Evolutionary conservation across 306 rosid genomes (phyloP).

Genomic region (Lablab purpureus): DNA sequence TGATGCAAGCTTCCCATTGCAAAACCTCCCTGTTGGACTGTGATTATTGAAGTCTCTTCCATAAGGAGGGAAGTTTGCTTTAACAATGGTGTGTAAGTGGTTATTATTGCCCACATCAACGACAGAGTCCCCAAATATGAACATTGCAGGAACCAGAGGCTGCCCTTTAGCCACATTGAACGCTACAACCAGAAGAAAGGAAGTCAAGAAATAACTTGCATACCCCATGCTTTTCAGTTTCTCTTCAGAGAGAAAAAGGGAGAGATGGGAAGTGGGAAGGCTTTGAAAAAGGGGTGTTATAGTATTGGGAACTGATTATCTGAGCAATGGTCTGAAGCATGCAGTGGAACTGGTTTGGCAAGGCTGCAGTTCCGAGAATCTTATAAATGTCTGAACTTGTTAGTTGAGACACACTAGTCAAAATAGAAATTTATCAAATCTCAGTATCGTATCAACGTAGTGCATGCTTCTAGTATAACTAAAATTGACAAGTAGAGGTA

Average conservation of each 20-base stretch:
- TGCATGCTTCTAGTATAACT: slow-evolving; percentile 40
- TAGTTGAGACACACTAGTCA: slow-evolving; percentile 24
- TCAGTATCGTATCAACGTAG: not conserved
- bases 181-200: slow-evolving; percentile 45
- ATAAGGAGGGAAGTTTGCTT: slow-evolving; percentile 79
- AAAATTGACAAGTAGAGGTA: slow-evolving; percentile 31
- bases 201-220: slow-evolving; percentile 46
- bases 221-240: slow-evolving; percentile 42
- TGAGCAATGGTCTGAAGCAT: slow-evolving; percentile 24
- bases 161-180: slow-evolving; percentile 57
- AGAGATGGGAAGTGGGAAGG: slow-evolving; percentile 11
- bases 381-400: slow-evolving; percentile 41
- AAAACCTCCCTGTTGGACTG: slow-evolving; percentile 75
- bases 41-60: slow-evolving; percentile 77
- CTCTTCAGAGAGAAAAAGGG: slow-evolving; percentile 26
- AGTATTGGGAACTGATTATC: slow-evolving; percentile 48
- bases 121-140: slow-evolving; percentile 86
- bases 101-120: slow-evolving; percentile 84
- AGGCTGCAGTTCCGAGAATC: slow-evolving; percentile 47
- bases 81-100: slow-evolving; percentile 56
- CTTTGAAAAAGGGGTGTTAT: slow-evolving; percentile 29
- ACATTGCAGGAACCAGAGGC: slow-evolving; percentile 76
- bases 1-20: slow-evolving; percentile 81
- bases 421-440: slow-evolving; percentile 21
- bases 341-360: slow-evolving; percentile 37